These are phyloP conservation scores for Rhizopus stolonifer DNA, from an alignment of 371 early-diverging fungal species.

Conservation along the genomic window DNA sequence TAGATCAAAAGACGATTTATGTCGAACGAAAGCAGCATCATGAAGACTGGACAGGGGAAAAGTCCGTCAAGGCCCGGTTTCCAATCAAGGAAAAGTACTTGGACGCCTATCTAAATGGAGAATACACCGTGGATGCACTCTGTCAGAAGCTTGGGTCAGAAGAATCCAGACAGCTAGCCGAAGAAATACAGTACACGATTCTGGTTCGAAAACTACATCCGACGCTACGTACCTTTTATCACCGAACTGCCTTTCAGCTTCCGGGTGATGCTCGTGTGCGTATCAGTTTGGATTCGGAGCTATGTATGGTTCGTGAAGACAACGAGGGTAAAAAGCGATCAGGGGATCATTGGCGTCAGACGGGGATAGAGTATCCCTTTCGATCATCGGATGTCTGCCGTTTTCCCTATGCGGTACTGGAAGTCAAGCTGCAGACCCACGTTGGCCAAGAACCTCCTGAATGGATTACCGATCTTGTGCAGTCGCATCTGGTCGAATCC, in stretches of 20 bases:
- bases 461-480: conserved; percentile 91
- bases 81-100: conserved; percentile 90
- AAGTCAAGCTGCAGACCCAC: conserved; percentile 91
- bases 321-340: conserved; percentile 46
- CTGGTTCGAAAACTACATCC: conserved; percentile 80
- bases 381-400: conserved; percentile 64
- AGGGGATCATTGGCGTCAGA: conserved; percentile 88
- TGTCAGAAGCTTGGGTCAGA: too few species aligned
- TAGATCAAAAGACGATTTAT: conserved; percentile 67
- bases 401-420: conserved; percentile 98
- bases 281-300: conserved; percentile 96
- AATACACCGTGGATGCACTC: conserved; percentile 77
- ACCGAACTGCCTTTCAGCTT: conserved; percentile 98
- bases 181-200: conserved; percentile 84
- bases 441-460: conserved; percentile 56
- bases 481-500: conserved; percentile 90
- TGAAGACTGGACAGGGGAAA: conserved; percentile 95
- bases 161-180: conserved; percentile 70
- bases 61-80: conserved; percentile 96
- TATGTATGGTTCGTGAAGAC: conserved; percentile 97
- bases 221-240: conserved; percentile 92
- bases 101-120: conserved; percentile 77
- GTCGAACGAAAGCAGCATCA: conserved; percentile 98
- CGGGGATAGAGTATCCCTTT: conserved; percentile 92
- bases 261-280: conserved; percentile 96